Conservation (phyloP, 2,329 filamentous ascomycete species). For the Pseudogymnoascus sp. region DNA sequence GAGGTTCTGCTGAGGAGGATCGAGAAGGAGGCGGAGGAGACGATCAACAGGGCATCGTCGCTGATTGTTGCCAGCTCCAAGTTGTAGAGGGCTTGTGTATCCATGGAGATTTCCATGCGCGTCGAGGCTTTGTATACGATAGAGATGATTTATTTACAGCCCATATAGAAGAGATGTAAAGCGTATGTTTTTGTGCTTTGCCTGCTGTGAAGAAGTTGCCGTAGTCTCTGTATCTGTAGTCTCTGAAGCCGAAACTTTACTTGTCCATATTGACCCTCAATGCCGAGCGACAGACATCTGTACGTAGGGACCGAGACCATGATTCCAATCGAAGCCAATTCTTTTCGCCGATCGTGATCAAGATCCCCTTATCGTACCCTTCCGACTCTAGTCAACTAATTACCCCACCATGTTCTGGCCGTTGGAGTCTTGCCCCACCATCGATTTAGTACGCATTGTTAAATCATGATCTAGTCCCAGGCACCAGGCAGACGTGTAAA, state of each 20-base stretch:
- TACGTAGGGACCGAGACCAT: no score
- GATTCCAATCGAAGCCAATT: background rate
- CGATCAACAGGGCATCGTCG: constrained; percentile 51
- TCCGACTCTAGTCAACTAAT: background rate
- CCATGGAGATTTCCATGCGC: background rate
- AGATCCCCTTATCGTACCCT: background rate
- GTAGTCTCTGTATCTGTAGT: background rate
- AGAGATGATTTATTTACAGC: constrained; percentile 3
- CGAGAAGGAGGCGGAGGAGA: constrained; percentile 65
- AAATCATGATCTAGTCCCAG: background rate
- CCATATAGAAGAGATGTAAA: background rate
- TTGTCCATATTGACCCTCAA: background rate
- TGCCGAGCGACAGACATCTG: background rate
- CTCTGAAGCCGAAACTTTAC: background rate
- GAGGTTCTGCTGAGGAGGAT: constrained; percentile 61
- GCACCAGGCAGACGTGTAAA: constrained; percentile 5
- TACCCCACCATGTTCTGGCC: background rate
- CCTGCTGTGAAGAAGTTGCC: background rate
- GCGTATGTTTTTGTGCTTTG: background rate
- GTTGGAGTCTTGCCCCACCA: background rate
- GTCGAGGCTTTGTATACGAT: background rate
- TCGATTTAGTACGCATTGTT: background rate
- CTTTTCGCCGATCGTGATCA: background rate
- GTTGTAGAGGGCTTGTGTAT: constrained; percentile 34
- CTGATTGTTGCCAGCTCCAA: constrained; percentile 52